Conservation (phyloP, 768 basidiomycete genomes). For the Boletus reticulatus region DNA sequence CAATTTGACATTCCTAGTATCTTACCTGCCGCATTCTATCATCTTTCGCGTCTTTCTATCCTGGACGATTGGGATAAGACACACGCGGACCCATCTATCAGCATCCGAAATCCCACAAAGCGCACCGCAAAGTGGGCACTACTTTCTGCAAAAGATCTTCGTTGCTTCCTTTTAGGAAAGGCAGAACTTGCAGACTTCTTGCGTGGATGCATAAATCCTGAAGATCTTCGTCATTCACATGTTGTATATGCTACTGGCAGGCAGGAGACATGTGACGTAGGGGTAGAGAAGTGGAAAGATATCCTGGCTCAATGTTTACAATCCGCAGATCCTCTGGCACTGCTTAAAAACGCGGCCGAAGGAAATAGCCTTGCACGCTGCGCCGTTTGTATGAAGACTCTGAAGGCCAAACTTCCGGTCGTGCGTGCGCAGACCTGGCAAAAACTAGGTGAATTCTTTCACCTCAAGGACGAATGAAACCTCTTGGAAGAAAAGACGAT, state of each 20-base stretch:
- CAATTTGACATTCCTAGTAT: slow-evolving; percentile 38
- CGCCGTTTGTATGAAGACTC: background rate
- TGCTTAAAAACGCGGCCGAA: no score
- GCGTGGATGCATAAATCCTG: background rate
- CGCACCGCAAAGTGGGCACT: slow-evolving; percentile 18
- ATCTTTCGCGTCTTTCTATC: slow-evolving; percentile 34
- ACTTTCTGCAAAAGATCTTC: slow-evolving; percentile 18
- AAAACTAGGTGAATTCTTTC: background rate
- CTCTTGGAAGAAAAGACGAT: no score
- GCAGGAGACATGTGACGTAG: background rate
- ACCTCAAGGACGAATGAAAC: no score
- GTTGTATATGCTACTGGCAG: background rate
- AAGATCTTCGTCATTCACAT: background rate
- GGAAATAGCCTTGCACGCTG: no score
- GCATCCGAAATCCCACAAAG: background rate
- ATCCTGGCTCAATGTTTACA: background rate
- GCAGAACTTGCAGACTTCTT: background rate
- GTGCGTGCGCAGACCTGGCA: slow-evolving; percentile 2
- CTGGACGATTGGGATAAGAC: slow-evolving; percentile 18
- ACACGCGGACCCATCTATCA: background rate
- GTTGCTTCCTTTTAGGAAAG: slow-evolving; percentile 15
- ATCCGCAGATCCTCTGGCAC: slow-evolving; percentile 5
- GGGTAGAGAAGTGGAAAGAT: background rate
- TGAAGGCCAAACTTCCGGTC: background rate
- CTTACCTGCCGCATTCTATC: slow-evolving; percentile 52